Conservation (phyloP, 2,329 filamentous ascomycete species). For the Fusarium proliferatum region DNA sequence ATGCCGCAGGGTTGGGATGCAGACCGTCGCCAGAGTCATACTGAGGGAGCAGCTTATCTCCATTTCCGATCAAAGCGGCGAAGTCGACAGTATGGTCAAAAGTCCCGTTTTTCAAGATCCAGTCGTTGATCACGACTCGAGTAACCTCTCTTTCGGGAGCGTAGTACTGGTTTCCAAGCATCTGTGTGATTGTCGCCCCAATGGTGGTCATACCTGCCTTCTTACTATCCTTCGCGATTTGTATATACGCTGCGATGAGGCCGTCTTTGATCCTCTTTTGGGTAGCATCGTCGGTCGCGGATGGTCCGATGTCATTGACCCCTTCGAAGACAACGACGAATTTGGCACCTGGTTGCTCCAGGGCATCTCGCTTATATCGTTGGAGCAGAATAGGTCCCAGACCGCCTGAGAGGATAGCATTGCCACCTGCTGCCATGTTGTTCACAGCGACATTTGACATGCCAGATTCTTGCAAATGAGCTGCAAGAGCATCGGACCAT, state of each 20-base stretch:
- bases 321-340: slow-evolving; percentile 27
- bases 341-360: slow-evolving; percentile 17
- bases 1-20: slow-evolving; percentile 27
- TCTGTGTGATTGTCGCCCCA: slow-evolving; percentile 23
- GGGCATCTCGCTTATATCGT: slow-evolving; percentile 26
- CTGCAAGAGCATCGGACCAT: slow-evolving; percentile 28
- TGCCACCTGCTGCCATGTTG: slow-evolving; percentile 32
- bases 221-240: slow-evolving; percentile 11
- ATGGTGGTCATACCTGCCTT: background rate
- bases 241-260: slow-evolving; percentile 7
- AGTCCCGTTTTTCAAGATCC: slow-evolving; percentile 17
- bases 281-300: slow-evolving; percentile 1
- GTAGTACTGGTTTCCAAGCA: slow-evolving; percentile 25
- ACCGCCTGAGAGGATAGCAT: slow-evolving; percentile 26
- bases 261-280: slow-evolving; percentile 3
- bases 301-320: slow-evolving; percentile 21
- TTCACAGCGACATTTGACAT: slow-evolving; percentile 24
- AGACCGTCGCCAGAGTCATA: slow-evolving; percentile 28
- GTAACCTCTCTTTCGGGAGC: slow-evolving; percentile 12
- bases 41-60: slow-evolving; percentile 20
- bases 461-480: slow-evolving; percentile 12
- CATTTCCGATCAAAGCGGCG: slow-evolving; percentile 17
- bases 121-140: slow-evolving; percentile 18
- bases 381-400: slow-evolving; percentile 23
- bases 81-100: slow-evolving; percentile 32